Evolutionary conservation across 306 rosid species (phyloP).

Genomic region (Rosa multiflora): DNA sequence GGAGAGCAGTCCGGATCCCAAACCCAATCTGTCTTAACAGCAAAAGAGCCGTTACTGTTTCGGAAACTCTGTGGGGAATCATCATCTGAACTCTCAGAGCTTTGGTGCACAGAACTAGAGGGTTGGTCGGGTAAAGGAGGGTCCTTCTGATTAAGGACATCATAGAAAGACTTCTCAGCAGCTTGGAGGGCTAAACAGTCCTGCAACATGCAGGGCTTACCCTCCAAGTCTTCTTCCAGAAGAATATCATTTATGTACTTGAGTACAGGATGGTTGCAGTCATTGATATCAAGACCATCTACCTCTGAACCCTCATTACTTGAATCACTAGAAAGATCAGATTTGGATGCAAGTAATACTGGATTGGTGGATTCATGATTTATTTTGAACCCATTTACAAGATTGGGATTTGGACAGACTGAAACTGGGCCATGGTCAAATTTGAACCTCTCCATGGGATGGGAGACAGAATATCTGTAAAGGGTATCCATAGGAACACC

Average conservation of each 20-base stretch:
- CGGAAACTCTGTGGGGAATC: slow-evolving; percentile 1
- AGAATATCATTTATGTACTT: slow-evolving; percentile 36
- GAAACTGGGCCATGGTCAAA: slow-evolving; percentile 38
- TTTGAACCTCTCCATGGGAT: slow-evolving; percentile 27
- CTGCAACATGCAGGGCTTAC: slow-evolving; percentile 22
- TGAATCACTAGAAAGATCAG: slow-evolving; percentile 19
- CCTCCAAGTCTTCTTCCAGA: slow-evolving; percentile 34
- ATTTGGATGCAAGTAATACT: slow-evolving; percentile 21
- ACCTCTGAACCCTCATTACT: slow-evolving; percentile 33
- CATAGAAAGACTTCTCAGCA: slow-evolving; percentile 35
- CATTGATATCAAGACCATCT: slow-evolving; percentile 25
- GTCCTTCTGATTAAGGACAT: slow-evolving; percentile 27
- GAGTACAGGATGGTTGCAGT: slow-evolving; percentile 29
- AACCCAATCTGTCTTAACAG: slow-evolving; percentile 24
- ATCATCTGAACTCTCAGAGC: slow-evolving; percentile 22
- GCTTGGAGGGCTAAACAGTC: slow-evolving; percentile 36
- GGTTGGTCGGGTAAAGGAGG: slow-evolving; percentile 24
- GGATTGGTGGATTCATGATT: slow-evolving; percentile 28
- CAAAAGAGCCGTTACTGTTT: slow-evolving; percentile 25
- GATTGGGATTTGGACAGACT: slow-evolving; percentile 24
- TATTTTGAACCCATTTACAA: slow-evolving; percentile 32
- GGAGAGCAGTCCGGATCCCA: slow-evolving; percentile 21
- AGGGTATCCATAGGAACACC: slow-evolving; percentile 30
- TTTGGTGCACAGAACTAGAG: slow-evolving; percentile 14
- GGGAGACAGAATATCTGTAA: slow-evolving; percentile 29